Base-by-base conservation (phyloP, 2,329 filamentous ascomycete species). In the Biscogniauxia mediterranea region DNA sequence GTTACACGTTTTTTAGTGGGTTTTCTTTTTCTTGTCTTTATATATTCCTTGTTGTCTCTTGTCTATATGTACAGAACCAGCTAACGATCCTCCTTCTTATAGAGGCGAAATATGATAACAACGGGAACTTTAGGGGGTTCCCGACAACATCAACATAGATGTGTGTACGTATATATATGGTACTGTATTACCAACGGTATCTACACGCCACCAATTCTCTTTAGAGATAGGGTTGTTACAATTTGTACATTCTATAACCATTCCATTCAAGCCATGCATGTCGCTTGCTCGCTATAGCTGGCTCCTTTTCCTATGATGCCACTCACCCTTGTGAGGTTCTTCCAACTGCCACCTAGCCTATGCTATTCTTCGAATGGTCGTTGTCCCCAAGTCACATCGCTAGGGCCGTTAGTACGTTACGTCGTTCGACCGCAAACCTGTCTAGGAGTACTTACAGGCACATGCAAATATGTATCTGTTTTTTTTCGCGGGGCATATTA, bases 1-100 rank as follows among this genome's bases (percentile, higher is more conserved):
- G 89, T 69, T 99, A 99, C 79, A 99, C 95, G 0, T 99, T 99
- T 75, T 99, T 99, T 77, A 99, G 93, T 96, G 80, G 81, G 92
- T 20, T 15, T n/a, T 20, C 20, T 11, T 23, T 21, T 38, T 32
- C 21, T 15, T 46, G 17, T 7, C 23, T 32, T 32, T 52, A 57
- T 25, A 32, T 13, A 1, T 63, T 51, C 32, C 13, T 23, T 49
- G 2, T 7, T 46, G 7, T 26, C 11, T 54, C 32, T 5, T 5
- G 21, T 23, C 26, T 32, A 23, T 25, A 9, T 5, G 11, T 25
- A 19, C n/a, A 28, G 50, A 52, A 0, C 5, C 7, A 17, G 3
- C 38, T 46, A 46, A n/a, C 17, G 13, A 9, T 4, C 28, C 28
- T 32, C 11, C n/a, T 49, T 58, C 54, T 21, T 58, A 62, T 74